Conservation (phyloP, 495 filamentous ascomycete genomes). For the Penicillium angulare region DNA sequence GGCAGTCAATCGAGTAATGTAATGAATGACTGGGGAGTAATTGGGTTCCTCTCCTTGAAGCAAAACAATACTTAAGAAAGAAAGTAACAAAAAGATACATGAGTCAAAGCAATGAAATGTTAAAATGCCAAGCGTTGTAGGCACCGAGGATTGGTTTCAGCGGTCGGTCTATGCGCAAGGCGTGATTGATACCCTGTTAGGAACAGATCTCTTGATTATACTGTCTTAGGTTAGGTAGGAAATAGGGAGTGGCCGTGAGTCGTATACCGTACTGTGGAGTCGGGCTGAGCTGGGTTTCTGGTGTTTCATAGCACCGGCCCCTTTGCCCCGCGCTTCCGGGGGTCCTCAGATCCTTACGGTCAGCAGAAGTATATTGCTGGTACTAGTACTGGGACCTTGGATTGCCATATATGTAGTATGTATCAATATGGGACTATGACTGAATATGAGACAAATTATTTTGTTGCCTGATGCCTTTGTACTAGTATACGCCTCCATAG, state of each 20-base stretch:
- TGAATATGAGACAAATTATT: too few relatives aligned
- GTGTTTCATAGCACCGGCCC: conserved; percentile 1
- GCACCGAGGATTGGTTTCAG: not conserved
- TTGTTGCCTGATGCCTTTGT: too few relatives aligned
- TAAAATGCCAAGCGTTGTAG: not conserved
- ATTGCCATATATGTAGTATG: too few relatives aligned
- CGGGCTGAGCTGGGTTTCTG: not conserved
- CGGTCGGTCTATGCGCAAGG: not conserved
- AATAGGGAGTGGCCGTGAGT: too few relatives aligned
- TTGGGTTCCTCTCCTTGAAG: too few relatives aligned
- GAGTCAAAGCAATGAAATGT: not conserved
- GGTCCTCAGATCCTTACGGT: not conserved
- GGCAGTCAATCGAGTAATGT: not conserved
- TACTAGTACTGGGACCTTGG: too few relatives aligned
- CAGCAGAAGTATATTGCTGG: too few relatives aligned
- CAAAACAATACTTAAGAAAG: too few relatives aligned
- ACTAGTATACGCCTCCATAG: too few relatives aligned
- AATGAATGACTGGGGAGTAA: not conserved
- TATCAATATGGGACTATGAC: too few relatives aligned
- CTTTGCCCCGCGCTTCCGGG: conserved; percentile 10
- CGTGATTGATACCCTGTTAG: conserved; percentile 1
- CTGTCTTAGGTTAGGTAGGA: too few relatives aligned
- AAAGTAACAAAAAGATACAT: not conserved
- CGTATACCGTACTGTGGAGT: too few relatives aligned
- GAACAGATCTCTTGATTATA: not conserved